A percentile compares a stretch with the other conserved stretches of the same genome.
These are phyloP conservation scores for Parastagonospora nodorum DNA, from an alignment of 2,329 filamentous ascomycete species.

Conservation along the genomic window DNA sequence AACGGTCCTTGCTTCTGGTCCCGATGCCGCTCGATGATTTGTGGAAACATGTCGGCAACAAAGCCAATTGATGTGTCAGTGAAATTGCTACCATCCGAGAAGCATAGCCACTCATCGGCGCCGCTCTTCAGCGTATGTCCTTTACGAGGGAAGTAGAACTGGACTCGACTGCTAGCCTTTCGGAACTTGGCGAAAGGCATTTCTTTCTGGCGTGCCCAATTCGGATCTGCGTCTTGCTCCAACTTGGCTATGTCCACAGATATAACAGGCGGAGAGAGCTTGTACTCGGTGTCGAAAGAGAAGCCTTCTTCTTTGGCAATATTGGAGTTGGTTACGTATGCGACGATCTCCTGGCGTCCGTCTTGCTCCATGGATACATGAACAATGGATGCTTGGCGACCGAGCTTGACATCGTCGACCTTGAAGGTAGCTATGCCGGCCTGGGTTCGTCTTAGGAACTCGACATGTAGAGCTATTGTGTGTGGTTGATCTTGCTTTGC, in stretches of 20 bases:
- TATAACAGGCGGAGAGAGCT: slow-evolving; percentile 53
- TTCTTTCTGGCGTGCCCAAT: slow-evolving; percentile 53
- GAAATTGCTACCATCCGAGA: slow-evolving; percentile 64
- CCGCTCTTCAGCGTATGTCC: slow-evolving; percentile 48
- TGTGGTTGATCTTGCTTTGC: slow-evolving; percentile 64
- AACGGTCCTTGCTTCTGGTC: slow-evolving; percentile 49
- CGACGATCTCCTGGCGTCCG: slow-evolving; percentile 65
- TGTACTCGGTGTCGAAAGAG: slow-evolving; percentile 61
- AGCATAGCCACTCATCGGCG: slow-evolving; percentile 71
- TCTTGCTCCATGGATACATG: slow-evolving; percentile 65
- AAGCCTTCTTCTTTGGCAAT: slow-evolving; percentile 63
- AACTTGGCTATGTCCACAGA: slow-evolving; percentile 52
- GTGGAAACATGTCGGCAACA: slow-evolving; percentile 71
- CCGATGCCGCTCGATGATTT: slow-evolving; percentile 61
- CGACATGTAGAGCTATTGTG: slow-evolving; percentile 67
- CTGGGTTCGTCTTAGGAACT: slow-evolving; percentile 68
- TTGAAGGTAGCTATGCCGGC: slow-evolving; percentile 61
- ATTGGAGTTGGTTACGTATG: slow-evolving; percentile 69
- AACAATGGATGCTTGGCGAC: slow-evolving; percentile 65
- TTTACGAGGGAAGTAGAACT: slow-evolving; percentile 58
- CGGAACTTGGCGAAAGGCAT: slow-evolving; percentile 54
- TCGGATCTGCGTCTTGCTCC: slow-evolving; percentile 49
- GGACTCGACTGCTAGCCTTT: slow-evolving; percentile 57
- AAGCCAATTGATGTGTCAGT: slow-evolving; percentile 68
- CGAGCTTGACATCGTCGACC: slow-evolving; percentile 68